Evolutionary conservation across 345 rosid genomes (phyloP), one percentile per base, ranked within the genome.

Genomic region (Acer campestre): DNA sequence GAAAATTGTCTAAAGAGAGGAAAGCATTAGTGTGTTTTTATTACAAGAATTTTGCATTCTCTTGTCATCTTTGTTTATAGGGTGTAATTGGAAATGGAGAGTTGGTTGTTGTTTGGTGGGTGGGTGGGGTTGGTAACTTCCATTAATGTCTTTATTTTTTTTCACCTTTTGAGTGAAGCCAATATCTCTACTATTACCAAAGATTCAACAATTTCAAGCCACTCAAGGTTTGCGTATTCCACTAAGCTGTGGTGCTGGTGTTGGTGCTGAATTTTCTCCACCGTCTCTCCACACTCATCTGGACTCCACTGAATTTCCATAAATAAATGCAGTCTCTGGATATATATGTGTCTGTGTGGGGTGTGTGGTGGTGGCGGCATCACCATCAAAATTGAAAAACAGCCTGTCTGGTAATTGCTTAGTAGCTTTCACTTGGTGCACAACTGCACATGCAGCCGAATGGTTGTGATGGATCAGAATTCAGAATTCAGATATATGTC

Each of bases 71-170:
- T 51, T 49, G 61, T 17, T 0, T 40, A 44, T 17, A 42, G 22
- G 27, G 25, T 58, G 10, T n/a, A 14, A 58, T 7, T n/a, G 62
- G 3, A 58, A 58, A 58, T 18, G 22, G 25, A 58, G 27, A 25
- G 10, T 18, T 58, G 5, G 62, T 58, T 25, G 27, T 25, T 58
- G 62, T 6, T 48, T 7, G n/a, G 31, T 22, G 51, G 56, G 58
- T 51, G 56, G 25, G 56, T 67, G 70, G 51, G 72, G 72, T 70
- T 53, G 75, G 75, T 71, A 1, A 71, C 64, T 29, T 29, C 4
- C 31, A 71, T 4, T 71, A 71, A 56, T 71, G 75, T 29, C 23
- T 35, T 31, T 18, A 71, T 49, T 69, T 49, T 51, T 14, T 2
- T 58, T 14, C 72, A 13, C n/a, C 53, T 6, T 13, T 29, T 29